Base-by-base conservation (phyloP, 192 early-diverging fungal species). In the Backusella liffmaniae region DNA sequence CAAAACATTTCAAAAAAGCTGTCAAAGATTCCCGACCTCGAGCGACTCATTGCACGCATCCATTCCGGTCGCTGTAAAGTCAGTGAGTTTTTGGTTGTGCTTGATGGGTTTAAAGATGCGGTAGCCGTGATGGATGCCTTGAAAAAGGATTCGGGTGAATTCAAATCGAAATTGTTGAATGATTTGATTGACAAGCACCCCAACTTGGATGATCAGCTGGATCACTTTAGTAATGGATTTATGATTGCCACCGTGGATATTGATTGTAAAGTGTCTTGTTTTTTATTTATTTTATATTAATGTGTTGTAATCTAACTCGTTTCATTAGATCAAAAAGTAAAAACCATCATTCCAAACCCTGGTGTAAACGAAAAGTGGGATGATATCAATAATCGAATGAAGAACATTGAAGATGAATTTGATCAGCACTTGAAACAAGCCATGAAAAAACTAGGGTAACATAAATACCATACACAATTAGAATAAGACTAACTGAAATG, bases 1-100 rank as follows among this genome's bases (percentile, higher is more conserved):
- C 89, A 90, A 32, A 35, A 78, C 12, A 80, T 93, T 36, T 67
- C 76, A 12, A 80, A 81, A 8, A 77, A 80, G 30, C 83, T 92
- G 68, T 36, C 75, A 1, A 51, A 82, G 12, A 84, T 98, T 68
- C 91, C 94, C 5, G 98, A 98, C 77, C 79, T 99, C 29, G 98
- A 99, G 81, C 89, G 98, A 29, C 86, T 93, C 4, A 94, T 99
- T 73, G 92, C 94, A 29, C 87, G 98, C 4, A 91, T 99, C 39
- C 97, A 98, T 79, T 89, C 94, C 2, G 92, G 92, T 0, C 88
- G 88, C 44, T 96, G 95, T 82, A 89, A 90, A 67, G 93, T 97
- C 16, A 88, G 92, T 44, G 96, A 98, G 66, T 98, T 98, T 68
- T 75, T 97, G 18, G 69, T 76, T 1, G 85, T 92, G 8, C 86